Base-by-base conservation (phyloP, 2,329 filamentous ascomycete genomes). In the Metarhizium brunneum region DNA sequence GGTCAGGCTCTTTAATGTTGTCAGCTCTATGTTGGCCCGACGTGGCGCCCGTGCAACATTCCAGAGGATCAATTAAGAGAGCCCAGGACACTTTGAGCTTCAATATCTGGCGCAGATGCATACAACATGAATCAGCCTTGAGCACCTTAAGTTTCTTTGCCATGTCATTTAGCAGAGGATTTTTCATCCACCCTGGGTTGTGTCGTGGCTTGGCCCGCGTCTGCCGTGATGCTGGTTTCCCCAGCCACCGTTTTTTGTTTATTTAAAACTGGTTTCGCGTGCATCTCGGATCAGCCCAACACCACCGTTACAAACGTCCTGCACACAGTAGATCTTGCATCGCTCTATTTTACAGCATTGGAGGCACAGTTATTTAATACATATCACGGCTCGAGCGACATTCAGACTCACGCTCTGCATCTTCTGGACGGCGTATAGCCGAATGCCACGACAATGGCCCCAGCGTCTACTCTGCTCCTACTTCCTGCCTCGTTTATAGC, bases 401-500 rank as follows among this genome's bases (percentile, higher is more conserved):
- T 35, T 35, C 1, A 40, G 14, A 16, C 14, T 5, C 38, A 14
- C 38, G 13, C 38, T 11, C 14, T 40, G 13, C 13, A 40, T 40
- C 13, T 40, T 20, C 4, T 10, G 3, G 18, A 45, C 16, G 42
- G 42, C 45, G 11, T 13, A 7, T n/a, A 14, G 1, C 25, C 20
- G 45, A 48, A 6, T 48, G 25, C 45, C 8, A 14, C 3, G 10
- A 48, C 45, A 20, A 57, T 57, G 56, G 54, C 54, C 32, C 50
- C 49, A n/a, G 42, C 42, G 11, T 35, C 38, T 20, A 45, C 52
- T 2, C n/a, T 52, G 16, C 29, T 58, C 18, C 18, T 56, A 6
- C 52, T 58, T 51, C 55, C 52, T 6, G 16, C 56, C n/a, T 56
- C 54, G 30, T 38, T 59, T 2, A 40, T 59, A 4, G 52, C 50